Conservation (phyloP, 164 flowering plant species). For the Tetrastigma voinierianum region DNA sequence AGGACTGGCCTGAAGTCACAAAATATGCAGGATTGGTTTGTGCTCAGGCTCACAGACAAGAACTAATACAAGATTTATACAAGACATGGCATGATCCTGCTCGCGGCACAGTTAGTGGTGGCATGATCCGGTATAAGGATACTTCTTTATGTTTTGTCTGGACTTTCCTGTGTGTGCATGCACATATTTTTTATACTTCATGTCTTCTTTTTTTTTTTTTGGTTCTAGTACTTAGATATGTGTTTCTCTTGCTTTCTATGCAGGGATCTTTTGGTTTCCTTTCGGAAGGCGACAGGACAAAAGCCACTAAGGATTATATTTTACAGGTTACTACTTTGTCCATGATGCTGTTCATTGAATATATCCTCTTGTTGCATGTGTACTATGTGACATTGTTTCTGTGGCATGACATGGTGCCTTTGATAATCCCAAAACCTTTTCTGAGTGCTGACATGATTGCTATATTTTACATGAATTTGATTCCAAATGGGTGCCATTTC, state of each 20-base stretch:
- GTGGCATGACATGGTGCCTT: too few species aligned
- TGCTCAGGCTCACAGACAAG: slow-evolving; percentile 75
- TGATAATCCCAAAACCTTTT: too few species aligned
- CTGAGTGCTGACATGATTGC: too few species aligned
- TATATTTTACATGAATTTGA: too few species aligned
- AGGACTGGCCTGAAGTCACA: slow-evolving; percentile 77
- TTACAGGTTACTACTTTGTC: slow-evolving; percentile 43
- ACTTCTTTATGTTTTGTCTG: neutral
- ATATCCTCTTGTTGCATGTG: neutral
- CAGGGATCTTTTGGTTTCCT: slow-evolving; percentile 66
- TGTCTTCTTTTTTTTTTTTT: neutral
- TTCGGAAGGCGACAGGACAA: slow-evolving; percentile 70
- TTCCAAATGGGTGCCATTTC: too few species aligned
- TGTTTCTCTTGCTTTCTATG: slow-evolving; percentile 6
- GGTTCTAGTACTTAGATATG: neutral
- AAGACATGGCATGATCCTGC: slow-evolving; percentile 78
- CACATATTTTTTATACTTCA: neutral
- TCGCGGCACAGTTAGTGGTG: slow-evolving; percentile 69
- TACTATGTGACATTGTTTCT: neutral
- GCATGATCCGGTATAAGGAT: slow-evolving; percentile 56
- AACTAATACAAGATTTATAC: slow-evolving; percentile 69
- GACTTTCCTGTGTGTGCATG: neutral
- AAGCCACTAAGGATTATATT: slow-evolving; percentile 69
- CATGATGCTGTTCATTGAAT: too few species aligned
- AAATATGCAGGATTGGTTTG: slow-evolving; percentile 70